phyloP scores from a whole-genome alignment of 2,329 filamentous ascomycete species.

The Fusarium albidum region DNA sequence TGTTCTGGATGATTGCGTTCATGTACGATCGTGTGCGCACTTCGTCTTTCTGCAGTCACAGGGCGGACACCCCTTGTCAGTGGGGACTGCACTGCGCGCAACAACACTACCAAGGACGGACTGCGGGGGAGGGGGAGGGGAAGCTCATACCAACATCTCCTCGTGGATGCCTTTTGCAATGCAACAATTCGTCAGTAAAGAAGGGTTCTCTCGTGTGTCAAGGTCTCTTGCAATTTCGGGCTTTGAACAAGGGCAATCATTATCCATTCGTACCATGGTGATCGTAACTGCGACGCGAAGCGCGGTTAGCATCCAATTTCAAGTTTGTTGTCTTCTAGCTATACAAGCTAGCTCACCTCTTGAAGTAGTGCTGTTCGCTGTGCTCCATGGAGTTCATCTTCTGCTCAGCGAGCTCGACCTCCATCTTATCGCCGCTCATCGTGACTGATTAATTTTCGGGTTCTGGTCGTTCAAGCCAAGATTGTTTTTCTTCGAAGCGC shows the following conservation, averaged over 20 bases:
- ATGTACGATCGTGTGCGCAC: constrained; percentile 96
- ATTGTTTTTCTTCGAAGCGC: neutral
- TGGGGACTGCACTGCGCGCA: constrained; percentile 20
- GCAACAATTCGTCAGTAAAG: constrained; percentile 41
- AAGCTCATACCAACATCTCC: constrained; percentile 88
- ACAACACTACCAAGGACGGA: constrained; percentile 2
- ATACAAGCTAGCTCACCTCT: constrained; percentile 70
- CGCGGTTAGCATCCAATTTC: constrained; percentile 47
- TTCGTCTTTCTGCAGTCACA: constrained; percentile 83
- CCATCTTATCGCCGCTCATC: constrained; percentile 64
- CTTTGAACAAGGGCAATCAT: constrained; percentile 38
- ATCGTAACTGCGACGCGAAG: constrained; percentile 75
- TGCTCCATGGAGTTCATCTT: constrained; percentile 80
- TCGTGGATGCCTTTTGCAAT: constrained; percentile 82
- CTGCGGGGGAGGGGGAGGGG: constrained; percentile 28
- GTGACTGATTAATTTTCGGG: constrained; percentile 31
- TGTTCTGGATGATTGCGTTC: constrained; percentile 97
- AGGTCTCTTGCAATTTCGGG: constrained; percentile 5
- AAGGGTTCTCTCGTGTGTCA: no score
- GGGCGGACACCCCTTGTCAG: constrained; percentile 32
- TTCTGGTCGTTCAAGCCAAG: constrained; percentile 4
- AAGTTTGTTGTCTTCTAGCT: constrained; percentile 2
- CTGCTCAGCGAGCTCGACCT: constrained; percentile 67
- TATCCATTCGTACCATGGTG: constrained; percentile 78
- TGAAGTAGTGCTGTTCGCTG: constrained; percentile 99